phyloP scores from a whole-genome alignment of 2,329 filamentous ascomycete species.

The Arthrobotrys megalospora region DNA sequence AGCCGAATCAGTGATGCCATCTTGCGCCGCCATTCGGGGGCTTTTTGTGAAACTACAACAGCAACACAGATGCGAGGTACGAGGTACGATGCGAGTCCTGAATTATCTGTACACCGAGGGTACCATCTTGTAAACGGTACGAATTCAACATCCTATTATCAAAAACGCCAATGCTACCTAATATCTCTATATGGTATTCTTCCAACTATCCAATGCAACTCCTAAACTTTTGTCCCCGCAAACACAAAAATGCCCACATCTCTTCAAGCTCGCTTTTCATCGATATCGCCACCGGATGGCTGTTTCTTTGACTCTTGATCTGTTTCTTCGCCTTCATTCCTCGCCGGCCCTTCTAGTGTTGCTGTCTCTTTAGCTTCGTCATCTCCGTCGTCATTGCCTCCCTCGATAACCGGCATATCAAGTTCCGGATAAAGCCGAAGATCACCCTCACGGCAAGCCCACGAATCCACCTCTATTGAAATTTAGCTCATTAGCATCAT shows the following conservation, averaged over 20 bases:
- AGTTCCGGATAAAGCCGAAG: slow-evolving; percentile 58
- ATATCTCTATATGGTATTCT: slow-evolving; percentile 16
- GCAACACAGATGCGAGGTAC: slow-evolving; percentile 33
- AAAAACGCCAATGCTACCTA: not conserved
- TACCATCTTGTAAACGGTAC: not conserved
- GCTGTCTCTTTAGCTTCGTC: slow-evolving; percentile 8
- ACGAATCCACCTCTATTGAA: slow-evolving; percentile 68
- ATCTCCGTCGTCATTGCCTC: slow-evolving; percentile 17
- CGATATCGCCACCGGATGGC: not conserved
- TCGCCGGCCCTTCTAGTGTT: not conserved
- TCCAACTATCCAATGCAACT: slow-evolving; percentile 10
- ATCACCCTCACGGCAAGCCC: slow-evolving; percentile 65
- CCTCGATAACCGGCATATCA: slow-evolving; percentile 23
- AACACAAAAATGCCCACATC: not conserved
- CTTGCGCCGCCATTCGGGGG: slow-evolving; percentile 31
- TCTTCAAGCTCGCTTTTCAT: not conserved
- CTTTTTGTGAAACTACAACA: slow-evolving; percentile 48
- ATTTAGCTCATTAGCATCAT: not conserved
- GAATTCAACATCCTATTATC: slow-evolving; percentile 1
- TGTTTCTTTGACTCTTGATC: slow-evolving; percentile 5
- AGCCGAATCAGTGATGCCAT: slow-evolving; percentile 45
- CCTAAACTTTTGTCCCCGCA: slow-evolving; percentile 6
- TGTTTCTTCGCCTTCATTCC: slow-evolving; percentile 20
- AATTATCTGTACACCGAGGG: not conserved
- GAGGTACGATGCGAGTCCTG: not conserved